Conservation (phyloP, 208 protist genomes). For the Acanthamoeba rhysodes region DNA sequence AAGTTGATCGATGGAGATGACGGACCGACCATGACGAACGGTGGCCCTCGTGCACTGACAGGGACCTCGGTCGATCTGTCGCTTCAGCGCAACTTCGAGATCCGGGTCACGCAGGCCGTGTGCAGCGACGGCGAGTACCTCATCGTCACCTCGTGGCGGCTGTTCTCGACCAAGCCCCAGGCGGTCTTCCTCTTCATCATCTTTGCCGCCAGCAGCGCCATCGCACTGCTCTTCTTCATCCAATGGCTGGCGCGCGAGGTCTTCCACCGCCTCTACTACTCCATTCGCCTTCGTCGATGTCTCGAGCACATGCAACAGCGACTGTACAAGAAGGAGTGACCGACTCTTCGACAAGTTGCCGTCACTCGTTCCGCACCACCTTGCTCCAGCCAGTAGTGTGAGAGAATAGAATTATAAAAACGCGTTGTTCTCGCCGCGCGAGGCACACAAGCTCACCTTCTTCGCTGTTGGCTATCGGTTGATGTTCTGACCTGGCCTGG, state of each 20-base stretch:
- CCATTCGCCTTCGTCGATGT: neutral
- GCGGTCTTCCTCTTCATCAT: slow-evolving; percentile 59
- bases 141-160: neutral
- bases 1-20: neutral
- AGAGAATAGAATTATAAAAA: too few species aligned
- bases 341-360: neutral
- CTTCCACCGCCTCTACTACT: neutral
- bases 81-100: neutral
- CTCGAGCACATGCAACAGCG: neutral
- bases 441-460: too few species aligned
- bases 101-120: slow-evolving; percentile 9
- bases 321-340: neutral
- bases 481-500: too few species aligned
- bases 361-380: too few species aligned
- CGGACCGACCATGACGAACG: neutral
- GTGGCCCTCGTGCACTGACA: neutral
- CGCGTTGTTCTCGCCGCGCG: neutral
- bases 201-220: neutral
- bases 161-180: neutral
- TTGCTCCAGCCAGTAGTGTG: too few species aligned
- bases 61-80: slow-evolving; percentile 20
- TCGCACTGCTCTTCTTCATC: neutral
- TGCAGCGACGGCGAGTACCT: slow-evolving; percentile 6
- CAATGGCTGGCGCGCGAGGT: slow-evolving; percentile 25
- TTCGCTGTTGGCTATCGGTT: too few species aligned